Percentiles rank a stretch among this genome's conserved stretches.
Evolutionary conservation across 352 stramenopile species (phyloP).

Genomic region (Phytophthora colocasiae): DNA sequence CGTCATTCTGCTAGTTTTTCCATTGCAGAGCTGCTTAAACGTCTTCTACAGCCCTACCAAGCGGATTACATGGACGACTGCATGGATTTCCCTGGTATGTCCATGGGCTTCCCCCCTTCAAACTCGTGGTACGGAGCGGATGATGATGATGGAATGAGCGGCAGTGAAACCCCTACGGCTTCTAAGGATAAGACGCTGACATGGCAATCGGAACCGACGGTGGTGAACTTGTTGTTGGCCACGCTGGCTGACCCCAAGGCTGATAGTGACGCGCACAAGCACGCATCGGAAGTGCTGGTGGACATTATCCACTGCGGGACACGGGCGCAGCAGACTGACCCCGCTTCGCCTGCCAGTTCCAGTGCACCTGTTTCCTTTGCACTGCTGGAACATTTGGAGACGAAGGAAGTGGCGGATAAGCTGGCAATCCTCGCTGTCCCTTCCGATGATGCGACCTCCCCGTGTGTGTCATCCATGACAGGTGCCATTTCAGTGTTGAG

Average conservation of each 20-base stretch:
- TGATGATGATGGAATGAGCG: conserved; percentile 72
- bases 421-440: conserved; percentile 71
- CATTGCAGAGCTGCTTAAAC: conserved; percentile 84
- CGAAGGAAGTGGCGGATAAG: conserved; percentile 73
- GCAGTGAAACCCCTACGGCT: conserved; percentile 62
- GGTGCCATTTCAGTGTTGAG: conserved; percentile 80
- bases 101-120: conserved; percentile 72
- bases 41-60: conserved; percentile 85
- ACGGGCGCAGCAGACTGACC: conserved; percentile 75
- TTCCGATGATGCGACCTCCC: conserved; percentile 18
- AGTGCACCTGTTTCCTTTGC: conserved; percentile 68
- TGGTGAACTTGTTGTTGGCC: conserved; percentile 71
- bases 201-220: conserved; percentile 77
- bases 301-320: conserved; percentile 90
- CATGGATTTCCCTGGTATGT: conserved; percentile 87
- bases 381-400: conserved; percentile 83
- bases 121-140: conserved; percentile 83
- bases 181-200: conserved; percentile 70
- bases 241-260: conserved; percentile 55
- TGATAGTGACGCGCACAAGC: conserved; percentile 86
- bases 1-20: conserved; percentile 79
- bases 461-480: conserved; percentile 79
- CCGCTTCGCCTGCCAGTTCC: conserved; percentile 62
- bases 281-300: conserved; percentile 81
- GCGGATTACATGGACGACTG: conserved; percentile 87